Base-by-base conservation (phyloP, 2,329 filamentous ascomycete species). In the Furcasterigmium furcatum region DNA sequence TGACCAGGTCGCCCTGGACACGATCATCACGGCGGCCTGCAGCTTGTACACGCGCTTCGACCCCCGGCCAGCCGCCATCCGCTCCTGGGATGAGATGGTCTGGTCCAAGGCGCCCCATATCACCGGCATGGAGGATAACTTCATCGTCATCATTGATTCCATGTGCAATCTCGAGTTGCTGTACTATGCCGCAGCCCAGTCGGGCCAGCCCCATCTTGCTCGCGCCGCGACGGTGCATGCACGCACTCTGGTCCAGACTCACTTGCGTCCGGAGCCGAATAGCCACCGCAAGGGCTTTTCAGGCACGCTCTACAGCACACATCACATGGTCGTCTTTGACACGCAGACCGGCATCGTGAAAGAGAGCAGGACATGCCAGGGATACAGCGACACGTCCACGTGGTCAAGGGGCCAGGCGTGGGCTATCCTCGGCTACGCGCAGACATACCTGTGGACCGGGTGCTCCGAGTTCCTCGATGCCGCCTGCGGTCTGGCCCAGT, bases 391-490 rank as follows among this genome's bases (percentile, higher is more conserved):
- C 41, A 52, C 61, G 12, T 75, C 70, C 1, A 75, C 71, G 1
- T 77, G 74, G 74, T 59, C 67, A 1, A 62, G 74, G 2, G 74
- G 74, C 0, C 74, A 77, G 46, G 68, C 71, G 0, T 78, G 73
- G 73, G 66, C 64, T 0, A 69, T 76, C 8, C 57, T 74, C 35
- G 73, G 73, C 0, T 77, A 72, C 43, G 62, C 71, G 1, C 73
- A 76, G 49, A 71, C 69, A 0, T 76, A 74, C 46, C 59, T 54
- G 20, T 76, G 71, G 70, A 76, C 73, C 0, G 69, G 68, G 14
- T 64, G 72, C 4, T 20, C 47, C 0, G 52, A 44, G 0, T 76
- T 74, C 40, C 56, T 76, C 1, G 49, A 65, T 0, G 70, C 72
- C 0, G 67, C 76, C 0, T 66, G 68, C 5, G 63, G 64, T 1